phyloP scores from a whole-genome alignment of 2,329 filamentous ascomycete genomes.

The Leptodontidium sp. region DNA sequence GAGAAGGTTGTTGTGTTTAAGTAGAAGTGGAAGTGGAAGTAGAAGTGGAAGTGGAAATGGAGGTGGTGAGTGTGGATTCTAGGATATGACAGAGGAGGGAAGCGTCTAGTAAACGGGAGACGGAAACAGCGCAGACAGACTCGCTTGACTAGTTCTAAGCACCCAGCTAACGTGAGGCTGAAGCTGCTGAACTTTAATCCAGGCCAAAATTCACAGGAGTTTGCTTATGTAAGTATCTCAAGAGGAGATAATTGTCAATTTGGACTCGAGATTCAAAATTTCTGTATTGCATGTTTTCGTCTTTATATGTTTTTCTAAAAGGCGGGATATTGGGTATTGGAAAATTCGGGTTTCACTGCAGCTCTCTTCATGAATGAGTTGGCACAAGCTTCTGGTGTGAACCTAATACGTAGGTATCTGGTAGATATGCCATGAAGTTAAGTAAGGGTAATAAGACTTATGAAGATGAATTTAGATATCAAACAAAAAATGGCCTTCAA shows the following conservation, averaged over 20 bases:
- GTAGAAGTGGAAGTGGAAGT: slow-evolving; percentile 11
- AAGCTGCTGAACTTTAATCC: slow-evolving; percentile 8
- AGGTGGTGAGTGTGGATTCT: background rate
- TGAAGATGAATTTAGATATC: too few species aligned
- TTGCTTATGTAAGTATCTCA: background rate
- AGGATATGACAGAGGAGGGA: background rate
- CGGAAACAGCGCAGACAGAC: slow-evolving; percentile 9
- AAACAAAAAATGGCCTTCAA: too few species aligned
- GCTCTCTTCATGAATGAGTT: background rate
- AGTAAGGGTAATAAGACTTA: too few species aligned
- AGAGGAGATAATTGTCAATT: too few species aligned
- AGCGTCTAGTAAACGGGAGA: background rate
- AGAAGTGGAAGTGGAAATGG: background rate
- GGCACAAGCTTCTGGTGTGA: background rate
- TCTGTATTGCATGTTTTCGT: too few species aligned
- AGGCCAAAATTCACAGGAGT: background rate
- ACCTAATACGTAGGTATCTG: too few species aligned
- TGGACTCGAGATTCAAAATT: too few species aligned
- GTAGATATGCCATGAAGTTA: too few species aligned
- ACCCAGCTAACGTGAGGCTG: slow-evolving; percentile 3
- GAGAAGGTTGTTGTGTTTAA: background rate
- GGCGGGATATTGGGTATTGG: too few species aligned
- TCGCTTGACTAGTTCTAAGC: background rate
- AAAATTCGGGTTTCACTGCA: slow-evolving; percentile 1
- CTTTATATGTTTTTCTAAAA: too few species aligned